Percentiles rank a stretch among this genome's conserved stretches.
phyloP scores from a whole-genome alignment of 306 rosid genomes.

The Rosa persica region DNA sequence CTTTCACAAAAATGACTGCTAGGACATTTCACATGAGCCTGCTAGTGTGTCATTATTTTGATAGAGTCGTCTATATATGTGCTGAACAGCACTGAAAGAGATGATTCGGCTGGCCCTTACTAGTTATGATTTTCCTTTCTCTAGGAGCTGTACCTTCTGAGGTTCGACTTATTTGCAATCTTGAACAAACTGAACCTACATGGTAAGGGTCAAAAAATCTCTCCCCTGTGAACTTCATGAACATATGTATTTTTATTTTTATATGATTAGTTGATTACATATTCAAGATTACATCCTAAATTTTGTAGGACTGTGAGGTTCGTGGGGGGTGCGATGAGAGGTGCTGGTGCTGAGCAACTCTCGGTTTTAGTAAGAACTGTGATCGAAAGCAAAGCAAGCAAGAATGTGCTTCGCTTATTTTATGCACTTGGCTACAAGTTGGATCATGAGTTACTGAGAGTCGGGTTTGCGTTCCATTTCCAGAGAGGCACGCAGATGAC shows the following conservation, averaged over 20 bases:
- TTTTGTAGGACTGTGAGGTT: slow-evolving; percentile 74
- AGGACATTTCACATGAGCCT: neutral
- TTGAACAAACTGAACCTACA: slow-evolving; percentile 81
- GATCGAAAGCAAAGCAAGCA: slow-evolving; percentile 90
- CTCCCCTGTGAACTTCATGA: slow-evolving; percentile 1
- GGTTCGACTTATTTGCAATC: slow-evolving; percentile 79
- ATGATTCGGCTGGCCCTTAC: neutral
- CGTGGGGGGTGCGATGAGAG: slow-evolving; percentile 92
- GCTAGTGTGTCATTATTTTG: slow-evolving; percentile 1
- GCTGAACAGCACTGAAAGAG: neutral
- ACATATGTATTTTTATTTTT: neutral
- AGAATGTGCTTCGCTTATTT: slow-evolving; percentile 80
- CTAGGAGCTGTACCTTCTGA: slow-evolving; percentile 74
- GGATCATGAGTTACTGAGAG: slow-evolving; percentile 85
- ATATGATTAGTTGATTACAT: neutral
- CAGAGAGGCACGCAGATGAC: slow-evolving; percentile 68
- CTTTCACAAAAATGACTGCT: neutral
- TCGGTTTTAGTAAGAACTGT: slow-evolving; percentile 82
- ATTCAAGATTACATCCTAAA: neutral
- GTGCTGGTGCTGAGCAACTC: slow-evolving; percentile 95
- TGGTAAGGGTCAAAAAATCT: slow-evolving; percentile 46
- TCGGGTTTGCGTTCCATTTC: slow-evolving; percentile 78
- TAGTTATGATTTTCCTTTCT: slow-evolving; percentile 20
- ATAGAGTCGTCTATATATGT: neutral
- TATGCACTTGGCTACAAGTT: slow-evolving; percentile 84